Conservation (phyloP, 2,329 filamentous ascomycete genomes). For the Alternaria postmessia region DNA sequence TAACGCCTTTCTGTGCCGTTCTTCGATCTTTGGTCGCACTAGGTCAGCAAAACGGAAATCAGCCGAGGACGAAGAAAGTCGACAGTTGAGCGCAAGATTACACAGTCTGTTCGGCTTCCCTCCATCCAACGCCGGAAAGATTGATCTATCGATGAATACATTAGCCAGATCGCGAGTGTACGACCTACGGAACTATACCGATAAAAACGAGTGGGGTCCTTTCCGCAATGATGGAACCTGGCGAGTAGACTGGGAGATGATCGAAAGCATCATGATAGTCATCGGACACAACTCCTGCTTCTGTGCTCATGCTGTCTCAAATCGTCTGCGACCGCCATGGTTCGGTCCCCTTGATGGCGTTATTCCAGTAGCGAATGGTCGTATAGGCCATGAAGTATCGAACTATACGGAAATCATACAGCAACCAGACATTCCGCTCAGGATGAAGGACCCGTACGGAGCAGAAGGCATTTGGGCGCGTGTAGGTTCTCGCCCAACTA, state of each 20-base stretch:
- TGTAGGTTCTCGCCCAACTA: conserved; percentile 50
- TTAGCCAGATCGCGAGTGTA: conserved; percentile 76
- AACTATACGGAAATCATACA: conserved; percentile 21
- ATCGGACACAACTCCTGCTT: conserved; percentile 65
- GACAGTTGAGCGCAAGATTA: conserved; percentile 74
- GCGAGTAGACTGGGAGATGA: conserved; percentile 79
- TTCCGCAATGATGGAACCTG: conserved; percentile 70
- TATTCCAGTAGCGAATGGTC: conserved; percentile 21
- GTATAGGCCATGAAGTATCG: conserved; percentile 16
- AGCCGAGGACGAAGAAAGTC: conserved; percentile 54
- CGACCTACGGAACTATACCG: conserved; percentile 73
- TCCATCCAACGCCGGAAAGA: conserved; percentile 49
- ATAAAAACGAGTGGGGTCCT: conserved; percentile 72
- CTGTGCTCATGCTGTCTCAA: conserved; percentile 36
- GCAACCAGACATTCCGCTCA: conserved; percentile 55
- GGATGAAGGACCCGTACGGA: conserved; percentile 69
- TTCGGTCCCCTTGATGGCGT: conserved; percentile 39
- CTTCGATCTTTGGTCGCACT: conserved; percentile 64
- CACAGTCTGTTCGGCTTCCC: conserved; percentile 75
- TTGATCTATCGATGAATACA: conserved; percentile 58
- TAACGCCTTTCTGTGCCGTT: conserved; percentile 69
- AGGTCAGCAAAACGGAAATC: conserved; percentile 54
- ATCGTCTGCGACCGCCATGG: conserved; percentile 42
- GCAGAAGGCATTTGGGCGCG: conserved; percentile 71
- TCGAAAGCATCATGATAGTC: conserved; percentile 77